A percentile compares a stretch with the other conserved stretches of the same genome.
Conservation (phyloP, 75 land plant species). For the Cryptomeria japonica region DNA sequence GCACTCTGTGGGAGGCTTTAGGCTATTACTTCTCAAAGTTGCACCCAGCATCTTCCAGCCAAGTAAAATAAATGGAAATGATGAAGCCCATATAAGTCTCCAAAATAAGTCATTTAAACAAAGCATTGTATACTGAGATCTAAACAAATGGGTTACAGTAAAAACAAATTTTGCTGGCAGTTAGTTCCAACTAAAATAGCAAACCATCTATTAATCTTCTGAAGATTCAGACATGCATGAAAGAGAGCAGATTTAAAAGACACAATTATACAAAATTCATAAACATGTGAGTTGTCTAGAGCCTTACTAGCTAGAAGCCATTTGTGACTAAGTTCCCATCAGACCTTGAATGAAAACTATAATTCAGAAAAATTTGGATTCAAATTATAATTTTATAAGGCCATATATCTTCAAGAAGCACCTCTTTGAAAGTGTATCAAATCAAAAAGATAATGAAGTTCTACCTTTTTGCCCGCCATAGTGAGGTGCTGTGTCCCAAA, state of each 20-base stretch:
- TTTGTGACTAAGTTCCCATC: not conserved
- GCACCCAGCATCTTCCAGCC: not conserved
- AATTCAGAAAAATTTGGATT: not conserved
- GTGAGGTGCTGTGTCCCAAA: slow-evolving; percentile 94
- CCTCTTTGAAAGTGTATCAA: not conserved
- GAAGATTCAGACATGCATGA: not conserved
- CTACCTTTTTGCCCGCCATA: slow-evolving; percentile 88
- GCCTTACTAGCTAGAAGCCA: not conserved
- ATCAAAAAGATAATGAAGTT: not conserved
- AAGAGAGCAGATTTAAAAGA: not conserved
- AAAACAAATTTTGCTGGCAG: not conserved
- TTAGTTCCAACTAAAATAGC: not conserved
- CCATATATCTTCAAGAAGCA: not conserved
- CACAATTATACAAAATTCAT: not conserved
- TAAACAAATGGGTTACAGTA: not conserved
- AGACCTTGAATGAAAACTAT: not conserved
- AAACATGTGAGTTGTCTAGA: not conserved
- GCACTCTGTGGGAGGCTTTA: not conserved
- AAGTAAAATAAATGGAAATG: not conserved
- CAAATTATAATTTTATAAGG: not conserved
- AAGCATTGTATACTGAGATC: not conserved
- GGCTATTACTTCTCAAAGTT: not conserved
- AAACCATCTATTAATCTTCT: not conserved
- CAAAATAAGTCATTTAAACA: not conserved
- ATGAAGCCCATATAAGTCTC: not conserved